Conservation (phyloP, 306 rosid species). For the Prunus armeniaca region DNA sequence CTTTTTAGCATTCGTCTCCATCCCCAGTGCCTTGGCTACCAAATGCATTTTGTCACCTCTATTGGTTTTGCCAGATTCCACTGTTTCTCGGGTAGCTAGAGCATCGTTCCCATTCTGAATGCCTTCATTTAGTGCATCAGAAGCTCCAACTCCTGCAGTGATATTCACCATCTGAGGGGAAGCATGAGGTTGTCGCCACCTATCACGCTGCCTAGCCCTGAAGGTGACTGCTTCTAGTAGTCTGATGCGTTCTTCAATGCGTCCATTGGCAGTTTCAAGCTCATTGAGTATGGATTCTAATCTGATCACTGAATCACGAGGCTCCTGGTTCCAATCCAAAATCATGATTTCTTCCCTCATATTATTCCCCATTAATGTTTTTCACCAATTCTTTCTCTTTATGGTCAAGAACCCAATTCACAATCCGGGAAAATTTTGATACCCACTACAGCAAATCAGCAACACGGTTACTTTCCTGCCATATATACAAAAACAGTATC, state of each 20-base stretch:
- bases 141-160: slow-evolving; percentile 14
- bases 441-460: neutral
- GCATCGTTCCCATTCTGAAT: slow-evolving; percentile 14
- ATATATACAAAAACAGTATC: neutral
- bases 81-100: slow-evolving; percentile 15
- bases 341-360: slow-evolving; percentile 40
- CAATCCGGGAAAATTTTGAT: neutral
- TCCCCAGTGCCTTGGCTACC: slow-evolving; percentile 54
- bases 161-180: slow-evolving; percentile 30
- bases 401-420: neutral
- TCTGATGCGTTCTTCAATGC: slow-evolving; percentile 58
- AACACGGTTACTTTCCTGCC: neutral
- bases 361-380: slow-evolving; percentile 23
- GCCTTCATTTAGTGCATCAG: slow-evolving; percentile 17
- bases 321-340: slow-evolving; percentile 55
- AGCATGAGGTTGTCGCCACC: slow-evolving; percentile 26
- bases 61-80: slow-evolving; percentile 6
- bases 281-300: slow-evolving; percentile 51
- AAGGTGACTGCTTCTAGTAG: slow-evolving; percentile 50
- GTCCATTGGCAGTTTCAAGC: slow-evolving; percentile 52
- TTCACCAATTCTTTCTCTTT: neutral
- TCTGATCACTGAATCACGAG: slow-evolving; percentile 37
- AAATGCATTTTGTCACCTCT: slow-evolving; percentile 32
- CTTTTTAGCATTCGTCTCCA: slow-evolving; percentile 29
- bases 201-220: slow-evolving; percentile 51